Evolutionary conservation across 306 rosid genomes (phyloP).

Genomic region (Hippophae rhamnoides): DNA sequence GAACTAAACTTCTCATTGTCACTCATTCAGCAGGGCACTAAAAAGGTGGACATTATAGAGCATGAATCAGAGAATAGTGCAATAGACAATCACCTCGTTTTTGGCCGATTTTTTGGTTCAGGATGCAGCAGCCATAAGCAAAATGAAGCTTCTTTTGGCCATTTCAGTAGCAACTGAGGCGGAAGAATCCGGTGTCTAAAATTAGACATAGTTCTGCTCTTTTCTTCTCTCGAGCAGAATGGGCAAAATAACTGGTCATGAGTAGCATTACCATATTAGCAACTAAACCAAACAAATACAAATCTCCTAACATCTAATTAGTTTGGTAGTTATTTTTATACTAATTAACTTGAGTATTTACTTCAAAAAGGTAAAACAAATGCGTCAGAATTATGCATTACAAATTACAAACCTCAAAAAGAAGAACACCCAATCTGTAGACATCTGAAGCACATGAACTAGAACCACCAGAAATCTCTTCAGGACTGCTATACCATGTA

Average conservation of each 20-base stretch:
- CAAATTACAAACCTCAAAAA: conserved; percentile 61
- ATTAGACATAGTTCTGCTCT: conserved; percentile 80
- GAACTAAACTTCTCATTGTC: too few relatives aligned
- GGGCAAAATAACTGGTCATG: conserved; percentile 86
- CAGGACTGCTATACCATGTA: conserved; percentile 90
- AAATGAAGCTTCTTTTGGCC: conserved; percentile 98
- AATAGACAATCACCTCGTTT: conserved; percentile 48
- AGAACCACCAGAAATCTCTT: conserved; percentile 50
- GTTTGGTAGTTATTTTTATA: background rate
- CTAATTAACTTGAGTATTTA: background rate
- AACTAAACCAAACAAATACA: conserved; percentile 7
- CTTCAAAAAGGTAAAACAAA: conserved; percentile 12
- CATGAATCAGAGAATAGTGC: conserved; percentile 8
- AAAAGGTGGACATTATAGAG: too few relatives aligned
- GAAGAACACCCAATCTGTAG: conserved; percentile 83
- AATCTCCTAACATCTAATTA: conserved; percentile 10
- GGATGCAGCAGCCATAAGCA: conserved; percentile 95
- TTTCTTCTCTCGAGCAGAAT: conserved; percentile 74
- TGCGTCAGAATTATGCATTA: conserved; percentile 1
- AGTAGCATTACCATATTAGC: conserved; percentile 28
- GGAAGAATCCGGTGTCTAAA: conserved; percentile 96
- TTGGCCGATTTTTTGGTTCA: conserved; percentile 77
- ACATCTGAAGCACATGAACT: conserved; percentile 83
- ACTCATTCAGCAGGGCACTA: too few relatives aligned
- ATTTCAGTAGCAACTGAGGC: conserved; percentile 86